These are phyloP conservation scores for Ustilago nuda DNA, from an alignment of 1,284 basidiomycete species.

Conservation along the genomic window DNA sequence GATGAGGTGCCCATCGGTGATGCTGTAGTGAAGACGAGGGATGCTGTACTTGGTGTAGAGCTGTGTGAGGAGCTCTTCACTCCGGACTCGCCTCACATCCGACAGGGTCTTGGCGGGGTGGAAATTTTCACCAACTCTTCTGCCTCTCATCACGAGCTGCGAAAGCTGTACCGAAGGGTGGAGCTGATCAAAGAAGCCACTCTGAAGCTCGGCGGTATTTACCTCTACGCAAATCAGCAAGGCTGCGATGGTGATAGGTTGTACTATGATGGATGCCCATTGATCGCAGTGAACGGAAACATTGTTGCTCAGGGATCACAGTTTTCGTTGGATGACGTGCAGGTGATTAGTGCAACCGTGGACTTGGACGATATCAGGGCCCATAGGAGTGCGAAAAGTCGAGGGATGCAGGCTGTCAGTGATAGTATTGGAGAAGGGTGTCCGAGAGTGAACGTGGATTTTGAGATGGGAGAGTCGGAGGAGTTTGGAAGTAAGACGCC, in stretches of 20 bases:
- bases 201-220: conserved; percentile 94
- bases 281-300: conserved; percentile 93
- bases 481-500: conserved; percentile 48
- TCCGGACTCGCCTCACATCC: conserved; percentile 92
- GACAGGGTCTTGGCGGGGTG: conserved; percentile 96
- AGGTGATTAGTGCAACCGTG: conserved; percentile 93
- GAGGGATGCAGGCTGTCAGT: conserved; percentile 87
- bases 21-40: conserved; percentile 89
- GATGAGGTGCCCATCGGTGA: conserved; percentile 96
- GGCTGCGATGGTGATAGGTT: conserved; percentile 97
- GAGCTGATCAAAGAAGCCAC: conserved; percentile 98
- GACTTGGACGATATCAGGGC: conserved; percentile 94
- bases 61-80: conserved; percentile 98
- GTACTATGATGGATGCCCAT: conserved; percentile 96
- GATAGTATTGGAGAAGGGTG: conserved; percentile 71
- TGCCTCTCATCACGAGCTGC: conserved; percentile 95
- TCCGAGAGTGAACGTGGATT: conserved; percentile 73
- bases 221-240: conserved; percentile 98
- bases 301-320: conserved; percentile 95
- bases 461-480: conserved; percentile 71
- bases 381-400: conserved; percentile 79
- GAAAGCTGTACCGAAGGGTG: conserved; percentile 89
- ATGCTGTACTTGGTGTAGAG: conserved; percentile 95
- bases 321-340: conserved; percentile 93
- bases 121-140: conserved; percentile 99